Evolutionary conservation across 192 early-diverging fungal species (phyloP), one percentile per base, ranked within the genome.

Genomic region (Dissophora ornata): DNA sequence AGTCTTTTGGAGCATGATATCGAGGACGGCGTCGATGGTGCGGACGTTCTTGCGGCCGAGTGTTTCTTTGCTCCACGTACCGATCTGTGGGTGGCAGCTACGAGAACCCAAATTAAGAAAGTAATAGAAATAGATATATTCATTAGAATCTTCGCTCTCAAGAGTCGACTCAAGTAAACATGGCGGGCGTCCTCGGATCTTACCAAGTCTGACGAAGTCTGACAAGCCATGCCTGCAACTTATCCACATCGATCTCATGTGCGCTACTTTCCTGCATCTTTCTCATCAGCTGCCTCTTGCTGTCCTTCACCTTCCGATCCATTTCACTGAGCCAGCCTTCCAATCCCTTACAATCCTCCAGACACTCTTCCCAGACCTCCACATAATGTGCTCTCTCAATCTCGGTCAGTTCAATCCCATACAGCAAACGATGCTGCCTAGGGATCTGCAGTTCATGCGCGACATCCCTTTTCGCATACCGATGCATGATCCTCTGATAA

Each of bases 371-470:
- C 61, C 68, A 75, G 21, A 86, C 56, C 22, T 90, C 83, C 16
- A 81, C 66, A 52, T 92, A 92, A 56, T 88, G 90, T 36, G 75
- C 62, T 33, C 80, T 66, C 62, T 92, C 89, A 45, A 92, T 79
- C 0, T 71, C 60, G 4, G 83, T 75, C 52, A 90, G 87, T 4
- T 65, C 58, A 6, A 92, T 66, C 3, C 80, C 66, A 24, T 89
- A 69, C 11, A 81, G 47, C 11, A 71, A 30, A 24, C 89, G 56
- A 16, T 32, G 26, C 68, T 92, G 91, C 6, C 50, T 53, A 0
- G 91, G 90, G 0, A 92, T 59, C 2, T 66, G 51, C n/a, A 91
- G 59, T 50, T 92, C 87, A 12, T 75, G 63, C 25, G 49, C 41
- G 2, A 91, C 83, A 28, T 75, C 81, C 1, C 30, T 38, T 50